Evolutionary conservation across 2,329 filamentous ascomycete species (phyloP).

Genomic region (Colletotrichum sp.): DNA sequence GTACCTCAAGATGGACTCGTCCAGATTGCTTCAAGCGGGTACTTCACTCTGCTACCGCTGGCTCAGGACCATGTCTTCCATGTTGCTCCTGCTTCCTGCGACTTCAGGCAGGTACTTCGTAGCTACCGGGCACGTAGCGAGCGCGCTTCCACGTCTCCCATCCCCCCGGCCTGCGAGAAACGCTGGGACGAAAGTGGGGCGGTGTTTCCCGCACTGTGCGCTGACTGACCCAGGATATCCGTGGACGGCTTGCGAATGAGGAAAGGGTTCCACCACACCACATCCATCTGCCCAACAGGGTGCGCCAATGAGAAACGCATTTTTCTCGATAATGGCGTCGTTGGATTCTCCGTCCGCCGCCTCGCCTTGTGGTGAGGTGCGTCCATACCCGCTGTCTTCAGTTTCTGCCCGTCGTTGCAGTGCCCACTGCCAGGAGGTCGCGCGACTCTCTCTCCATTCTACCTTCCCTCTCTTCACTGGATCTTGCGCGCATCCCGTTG

Average conservation of each 20-base stretch:
- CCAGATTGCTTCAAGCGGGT: not conserved
- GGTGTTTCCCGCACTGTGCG: conserved; percentile 3
- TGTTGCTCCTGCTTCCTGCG: not conserved
- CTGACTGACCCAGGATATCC: not conserved
- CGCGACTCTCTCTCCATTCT: not conserved
- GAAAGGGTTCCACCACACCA: not conserved
- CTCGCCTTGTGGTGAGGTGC: not conserved
- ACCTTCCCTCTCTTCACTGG: not conserved
- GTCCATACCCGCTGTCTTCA: not conserved
- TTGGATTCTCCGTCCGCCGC: not conserved
- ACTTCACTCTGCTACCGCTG: not conserved
- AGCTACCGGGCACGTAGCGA: not conserved
- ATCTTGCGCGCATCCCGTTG: not conserved
- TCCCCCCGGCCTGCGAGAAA: conserved; percentile 2
- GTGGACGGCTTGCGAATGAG: conserved; percentile 12
- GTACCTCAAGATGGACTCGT: not conserved
- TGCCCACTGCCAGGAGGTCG: not conserved
- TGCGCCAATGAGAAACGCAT: not conserved
- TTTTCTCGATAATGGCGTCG: not conserved
- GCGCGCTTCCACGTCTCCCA: not conserved
- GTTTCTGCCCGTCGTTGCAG: not conserved
- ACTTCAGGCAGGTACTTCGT: not conserved
- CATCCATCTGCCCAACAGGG: not conserved
- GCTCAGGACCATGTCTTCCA: not conserved
- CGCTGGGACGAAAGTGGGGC: not conserved